Base-by-base conservation (phyloP, 225 moss, liverwort and hornwort genomes). In the Anthoceros angustus region DNA sequence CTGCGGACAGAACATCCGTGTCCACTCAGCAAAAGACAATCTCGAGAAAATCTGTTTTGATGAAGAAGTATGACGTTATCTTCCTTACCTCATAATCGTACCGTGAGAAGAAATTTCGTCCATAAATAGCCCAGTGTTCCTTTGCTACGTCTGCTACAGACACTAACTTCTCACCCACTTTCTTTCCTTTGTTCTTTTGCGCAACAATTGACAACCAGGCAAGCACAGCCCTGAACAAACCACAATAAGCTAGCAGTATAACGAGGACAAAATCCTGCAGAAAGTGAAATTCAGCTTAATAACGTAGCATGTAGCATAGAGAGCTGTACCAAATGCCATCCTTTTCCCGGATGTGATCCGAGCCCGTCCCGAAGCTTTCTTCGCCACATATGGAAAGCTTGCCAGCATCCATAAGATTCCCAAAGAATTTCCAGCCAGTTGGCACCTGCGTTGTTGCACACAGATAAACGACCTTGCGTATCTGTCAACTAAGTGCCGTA, bases 291-390 rank as follows among this genome's bases (percentile, higher is more conserved):
- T 20, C 20, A 62, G 42, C 9, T 26, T 3, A 49, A 14, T 14
- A 42, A 18, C 5, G 25, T 66, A 66, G 16, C 25, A 63, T 66
- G 3, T 1, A 41, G 5, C 10, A 21, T 18, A 24, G 15, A n/a
- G 21, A 21, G 41, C 78, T 72, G 70, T 78, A 82, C 94, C 95
- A 95, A 10, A 95, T 91, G 61, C 95, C 95, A 72, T 95, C 95
- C 62, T 98, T 98, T 71, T 98, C 95, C 11, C 95, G 78, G 43
- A 98, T 87, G 43, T 98, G 95, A 66, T 98, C 95, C 12, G 92
- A 92, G 2, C 95, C 95, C 2, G 92, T 98, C 49, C 95, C 92
- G 69, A 98, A 98, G 68, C 92, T 98, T 78, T 98, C 95, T 48
- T 98, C 95, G 0, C 95, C 95, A 62, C 95, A 98, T 0, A 98